phyloP scores from a whole-genome alignment of 1,139 yeast species.

The Geotrichum siamense region DNA sequence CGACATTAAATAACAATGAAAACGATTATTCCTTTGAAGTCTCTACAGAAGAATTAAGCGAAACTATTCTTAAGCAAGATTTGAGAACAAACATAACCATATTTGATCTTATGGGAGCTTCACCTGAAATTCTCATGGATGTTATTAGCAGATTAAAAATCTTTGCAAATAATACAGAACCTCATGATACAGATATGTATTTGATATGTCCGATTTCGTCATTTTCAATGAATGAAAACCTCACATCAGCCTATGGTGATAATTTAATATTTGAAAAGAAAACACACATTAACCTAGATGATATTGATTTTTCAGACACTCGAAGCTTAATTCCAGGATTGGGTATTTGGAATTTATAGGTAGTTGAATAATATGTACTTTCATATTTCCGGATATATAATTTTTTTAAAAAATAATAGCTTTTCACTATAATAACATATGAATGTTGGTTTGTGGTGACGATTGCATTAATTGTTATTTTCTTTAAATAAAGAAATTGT shows the following conservation, averaged over 20 bases:
- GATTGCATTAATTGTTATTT: no score
- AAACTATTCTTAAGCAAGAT: conserved; percentile 4
- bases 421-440: no score
- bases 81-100: conserved; percentile 25
- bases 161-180: conserved; percentile 18
- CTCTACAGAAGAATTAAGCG: background rate
- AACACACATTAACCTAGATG: conserved; percentile 27
- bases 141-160: conserved; percentile 22
- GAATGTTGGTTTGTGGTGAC: no score
- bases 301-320: conserved; percentile 43
- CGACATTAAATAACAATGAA: conserved; percentile 22
- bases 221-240: conserved; percentile 39
- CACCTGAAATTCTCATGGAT: conserved; percentile 27
- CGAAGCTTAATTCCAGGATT: conserved; percentile 53
- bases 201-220: conserved; percentile 42
- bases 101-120: conserved; percentile 56
- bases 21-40: background rate
- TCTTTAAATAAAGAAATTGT: no score
- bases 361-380: no score
- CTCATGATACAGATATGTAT: conserved; percentile 26
- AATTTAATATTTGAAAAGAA: conserved; percentile 23
- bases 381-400: no score
- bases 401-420: no score
- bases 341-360: conserved; percentile 45
- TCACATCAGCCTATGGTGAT: conserved; percentile 16